Evolutionary conservation across 495 filamentous ascomycete species (phyloP).

Genomic region (Corynascus novoguineensis): DNA sequence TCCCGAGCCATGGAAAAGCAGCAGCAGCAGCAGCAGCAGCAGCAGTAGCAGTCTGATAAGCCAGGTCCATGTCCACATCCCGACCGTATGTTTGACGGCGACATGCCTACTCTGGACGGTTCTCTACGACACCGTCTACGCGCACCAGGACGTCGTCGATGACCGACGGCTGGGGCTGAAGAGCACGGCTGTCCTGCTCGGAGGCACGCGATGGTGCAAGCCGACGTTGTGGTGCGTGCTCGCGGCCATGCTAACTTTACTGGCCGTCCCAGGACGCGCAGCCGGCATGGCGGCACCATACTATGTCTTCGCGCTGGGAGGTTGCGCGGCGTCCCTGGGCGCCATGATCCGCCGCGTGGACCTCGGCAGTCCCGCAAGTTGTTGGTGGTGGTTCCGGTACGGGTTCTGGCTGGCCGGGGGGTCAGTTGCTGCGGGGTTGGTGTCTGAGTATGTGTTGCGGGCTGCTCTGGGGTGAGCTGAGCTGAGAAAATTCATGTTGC

Average conservation of each 20-base stretch:
- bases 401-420: conserved; percentile 34
- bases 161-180: conserved; percentile 34
- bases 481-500: no score
- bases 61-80: no score
- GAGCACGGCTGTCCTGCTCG: conserved; percentile 36
- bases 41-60: no score
- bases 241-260: conserved; percentile 18
- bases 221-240: conserved; percentile 24
- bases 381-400: conserved; percentile 39
- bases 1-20: no score
- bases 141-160: conserved; percentile 37
- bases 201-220: conserved; percentile 21
- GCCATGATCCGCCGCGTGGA: conserved; percentile 37
- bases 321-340: conserved; percentile 27
- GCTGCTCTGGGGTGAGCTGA: background rate
- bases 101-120: conserved; percentile 33
- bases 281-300: conserved; percentile 23
- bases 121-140: conserved; percentile 42
- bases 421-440: background rate
- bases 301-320: conserved; percentile 26
- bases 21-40: no score
- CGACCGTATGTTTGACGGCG: conserved; percentile 21
- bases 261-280: background rate
- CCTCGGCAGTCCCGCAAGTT: conserved; percentile 32
- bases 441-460: background rate